Percentiles rank a stretch among this genome's conserved stretches.
phyloP scores from a whole-genome alignment of 805 yeast species.

The Myxozyma melibiosi region DNA sequence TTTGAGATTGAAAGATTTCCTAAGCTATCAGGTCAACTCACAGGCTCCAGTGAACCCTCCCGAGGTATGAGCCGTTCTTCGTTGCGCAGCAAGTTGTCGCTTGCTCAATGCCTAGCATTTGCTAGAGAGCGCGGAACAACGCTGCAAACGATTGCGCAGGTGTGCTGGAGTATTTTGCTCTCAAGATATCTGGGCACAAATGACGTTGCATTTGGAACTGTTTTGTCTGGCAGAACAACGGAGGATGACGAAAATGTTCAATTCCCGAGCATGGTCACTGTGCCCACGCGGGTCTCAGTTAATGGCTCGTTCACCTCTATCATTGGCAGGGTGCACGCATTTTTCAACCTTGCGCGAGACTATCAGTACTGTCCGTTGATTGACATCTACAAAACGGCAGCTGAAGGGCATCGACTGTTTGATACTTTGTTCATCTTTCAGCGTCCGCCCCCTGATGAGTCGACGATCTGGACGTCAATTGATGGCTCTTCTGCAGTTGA shows the following conservation, averaged over 20 bases:
- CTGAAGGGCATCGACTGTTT: slow-evolving; percentile 21
- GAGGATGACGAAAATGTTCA: slow-evolving; percentile 27
- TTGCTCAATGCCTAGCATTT: not conserved
- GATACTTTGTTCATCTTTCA: slow-evolving; percentile 36
- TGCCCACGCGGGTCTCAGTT: slow-evolving; percentile 15
- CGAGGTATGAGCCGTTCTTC: slow-evolving; percentile 1
- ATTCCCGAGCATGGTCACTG: slow-evolving; percentile 34
- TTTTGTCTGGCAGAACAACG: slow-evolving; percentile 31
- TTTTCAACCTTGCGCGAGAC: not conserved
- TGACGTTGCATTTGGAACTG: slow-evolving; percentile 34
- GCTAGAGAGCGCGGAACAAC: slow-evolving; percentile 16
- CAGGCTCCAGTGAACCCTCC: not conserved
- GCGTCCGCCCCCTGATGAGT: not conserved
- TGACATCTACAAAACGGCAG: not conserved
- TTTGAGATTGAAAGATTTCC: slow-evolving; percentile 2
- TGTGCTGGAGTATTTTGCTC: slow-evolving; percentile 25
- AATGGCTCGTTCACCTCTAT: slow-evolving; percentile 13
- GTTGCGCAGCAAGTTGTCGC: not conserved
- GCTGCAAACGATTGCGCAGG: slow-evolving; percentile 27
- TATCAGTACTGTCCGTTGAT: slow-evolving; percentile 20
- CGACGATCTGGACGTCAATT: slow-evolving; percentile 21
- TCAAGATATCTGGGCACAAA: slow-evolving; percentile 18
- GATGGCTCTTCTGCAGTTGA: slow-evolving; percentile 24
- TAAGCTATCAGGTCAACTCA: not conserved
- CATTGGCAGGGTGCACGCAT: slow-evolving; percentile 12